A percentile compares a stretch with the other conserved stretches of the same genome.
These are phyloP conservation scores for Magnaporthiopsis rhizophila DNA, from an alignment of 2,329 filamentous ascomycete genomes.

Conservation along the genomic window DNA sequence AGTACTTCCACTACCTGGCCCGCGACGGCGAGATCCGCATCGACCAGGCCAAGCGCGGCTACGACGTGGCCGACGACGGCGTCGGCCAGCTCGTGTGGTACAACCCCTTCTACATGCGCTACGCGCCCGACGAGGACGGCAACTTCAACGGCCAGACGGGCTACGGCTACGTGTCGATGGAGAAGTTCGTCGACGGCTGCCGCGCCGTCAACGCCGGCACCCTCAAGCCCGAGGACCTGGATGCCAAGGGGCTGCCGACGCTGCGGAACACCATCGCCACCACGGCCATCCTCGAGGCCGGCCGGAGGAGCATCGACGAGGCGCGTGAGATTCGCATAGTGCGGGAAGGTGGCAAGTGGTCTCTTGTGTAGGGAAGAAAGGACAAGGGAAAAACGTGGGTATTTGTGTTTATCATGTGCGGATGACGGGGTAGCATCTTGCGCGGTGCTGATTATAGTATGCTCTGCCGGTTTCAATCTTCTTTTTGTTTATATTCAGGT, in stretches of 20 bases:
- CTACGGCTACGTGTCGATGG: slow-evolving; percentile 89
- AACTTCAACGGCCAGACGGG: slow-evolving; percentile 88
- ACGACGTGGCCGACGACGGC: slow-evolving; percentile 84
- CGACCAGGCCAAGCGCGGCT: slow-evolving; percentile 85
- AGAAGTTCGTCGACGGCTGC: slow-evolving; percentile 91
- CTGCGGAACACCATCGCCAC: slow-evolving; percentile 85
- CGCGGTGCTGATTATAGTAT: neutral
- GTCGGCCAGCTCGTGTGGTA: slow-evolving; percentile 69
- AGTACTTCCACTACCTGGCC: slow-evolving; percentile 94
- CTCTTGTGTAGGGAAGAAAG: slow-evolving; percentile 37
- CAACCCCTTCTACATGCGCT: slow-evolving; percentile 95
- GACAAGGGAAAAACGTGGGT: neutral
- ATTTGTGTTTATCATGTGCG: neutral
- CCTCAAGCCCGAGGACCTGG: slow-evolving; percentile 66
- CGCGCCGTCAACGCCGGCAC: slow-evolving; percentile 67
- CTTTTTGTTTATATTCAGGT: too few relatives aligned
- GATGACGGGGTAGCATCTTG: too few relatives aligned
- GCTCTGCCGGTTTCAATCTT: neutral
- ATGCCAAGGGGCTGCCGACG: slow-evolving; percentile 74
- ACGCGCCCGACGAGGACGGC: slow-evolving; percentile 87
- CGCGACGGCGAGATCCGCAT: slow-evolving; percentile 77
- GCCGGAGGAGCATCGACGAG: slow-evolving; percentile 77
- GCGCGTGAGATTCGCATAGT: slow-evolving; percentile 68
- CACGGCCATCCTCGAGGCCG: slow-evolving; percentile 84
- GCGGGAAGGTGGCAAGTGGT: slow-evolving; percentile 59